Percentiles rank a stretch among this genome's conserved stretches.
Conservation (phyloP, 2,329 filamentous ascomycete species). For the Diaporthe capsici region DNA sequence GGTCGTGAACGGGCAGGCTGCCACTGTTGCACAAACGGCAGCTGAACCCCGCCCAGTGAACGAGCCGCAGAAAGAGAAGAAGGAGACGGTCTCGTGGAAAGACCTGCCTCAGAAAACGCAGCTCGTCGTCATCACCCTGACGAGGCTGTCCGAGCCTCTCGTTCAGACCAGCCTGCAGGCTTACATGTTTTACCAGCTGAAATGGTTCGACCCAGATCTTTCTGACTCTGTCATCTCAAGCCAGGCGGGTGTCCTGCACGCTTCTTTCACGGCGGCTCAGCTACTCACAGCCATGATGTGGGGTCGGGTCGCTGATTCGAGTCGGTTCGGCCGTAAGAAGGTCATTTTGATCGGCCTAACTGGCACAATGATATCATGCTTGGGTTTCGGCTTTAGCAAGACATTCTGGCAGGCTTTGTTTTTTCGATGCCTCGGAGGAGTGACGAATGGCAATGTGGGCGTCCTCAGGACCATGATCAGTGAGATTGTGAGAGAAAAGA, state of each 20-base stretch:
- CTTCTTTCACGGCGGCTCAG: slow-evolving; percentile 85
- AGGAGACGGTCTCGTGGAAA: slow-evolving; percentile 73
- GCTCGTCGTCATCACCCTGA: slow-evolving; percentile 81
- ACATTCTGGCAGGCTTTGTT: slow-evolving; percentile 73
- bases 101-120: slow-evolving; percentile 84
- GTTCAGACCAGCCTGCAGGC: slow-evolving; percentile 81
- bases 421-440: slow-evolving; percentile 76
- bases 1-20: background rate
- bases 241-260: slow-evolving; percentile 83
- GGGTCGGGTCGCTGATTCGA: slow-evolving; percentile 78
- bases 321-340: slow-evolving; percentile 78
- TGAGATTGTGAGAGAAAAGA: slow-evolving; percentile 60
- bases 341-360: slow-evolving; percentile 83
- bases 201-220: slow-evolving; percentile 74
- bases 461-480: slow-evolving; percentile 79
- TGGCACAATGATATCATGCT: slow-evolving; percentile 74
- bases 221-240: slow-evolving; percentile 77
- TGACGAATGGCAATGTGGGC: slow-evolving; percentile 80
- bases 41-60: background rate
- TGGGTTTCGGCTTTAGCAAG: slow-evolving; percentile 80
- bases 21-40: background rate
- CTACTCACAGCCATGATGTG: slow-evolving; percentile 87
- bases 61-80: slow-evolving; percentile 21
- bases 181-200: slow-evolving; percentile 92
- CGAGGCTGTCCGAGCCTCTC: slow-evolving; percentile 85